Base-by-base conservation (phyloP, 2,329 filamentous ascomycete species). In the Chalaropsis ovoidea region DNA sequence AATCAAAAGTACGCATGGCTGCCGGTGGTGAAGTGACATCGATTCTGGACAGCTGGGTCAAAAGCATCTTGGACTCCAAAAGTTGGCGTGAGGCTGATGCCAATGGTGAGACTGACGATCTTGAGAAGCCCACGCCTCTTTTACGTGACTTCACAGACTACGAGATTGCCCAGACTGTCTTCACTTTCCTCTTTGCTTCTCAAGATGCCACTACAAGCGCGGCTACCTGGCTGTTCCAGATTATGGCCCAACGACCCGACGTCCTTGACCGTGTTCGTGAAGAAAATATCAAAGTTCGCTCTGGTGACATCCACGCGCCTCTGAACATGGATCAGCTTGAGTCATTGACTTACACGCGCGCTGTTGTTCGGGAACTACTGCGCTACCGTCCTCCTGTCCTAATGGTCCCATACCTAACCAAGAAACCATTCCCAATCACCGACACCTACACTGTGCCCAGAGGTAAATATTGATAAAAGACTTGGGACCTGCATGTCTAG, bases 201-300 rank as follows among this genome's bases (percentile, higher is more conserved):
- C 94, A 97, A 77, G 94, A 99, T 75, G 94, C 94, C 70, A 96
- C 94, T 69, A 94, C 88, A 77, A 95, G 90, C 72, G 93, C 94
- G 68, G 86, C 84, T 72, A 96, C 92, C 64, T 97, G 94, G 91
- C 78, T 97, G 69, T 96, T 96, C 82, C 94, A 99, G 79, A 83
- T 90, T 72, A 86, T 90, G 79, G 92, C 94, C 60, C 90, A 97
- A 77, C 87, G 91, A 69, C 93, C 93, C n/a, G 93, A 97, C 68
- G 81, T 95, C 64, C 81, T 97, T 65, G 89, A 93, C 73, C 90
- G 90, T 71, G 84, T 99, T 65, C 89, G 93, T 58, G 91, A 95
- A 73, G 94, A 99, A 80, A 95, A 96, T 77, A 77, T 93, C 69
- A 80, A 81, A 69, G 80, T 87, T 63, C 86, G 92, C 70, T 86